A percentile compares a stretch with the other conserved stretches of the same genome.
Conservation (phyloP, 345 rosid species). For the Diplotaxis tenuifolia region DNA sequence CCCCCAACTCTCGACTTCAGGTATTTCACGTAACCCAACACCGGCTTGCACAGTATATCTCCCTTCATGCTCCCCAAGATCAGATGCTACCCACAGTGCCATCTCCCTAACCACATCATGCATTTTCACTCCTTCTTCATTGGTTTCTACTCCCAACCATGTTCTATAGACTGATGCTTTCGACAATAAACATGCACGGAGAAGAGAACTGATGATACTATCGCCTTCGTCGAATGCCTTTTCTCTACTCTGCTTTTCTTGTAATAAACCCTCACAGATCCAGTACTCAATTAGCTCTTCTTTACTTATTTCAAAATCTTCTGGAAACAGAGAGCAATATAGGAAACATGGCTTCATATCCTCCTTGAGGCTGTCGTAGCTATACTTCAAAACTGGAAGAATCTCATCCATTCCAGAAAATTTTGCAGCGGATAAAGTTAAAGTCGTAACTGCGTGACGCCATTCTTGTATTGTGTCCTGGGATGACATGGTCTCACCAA, state of each 20-base stretch:
- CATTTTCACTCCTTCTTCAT: neutral
- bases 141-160: too few relatives aligned
- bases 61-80: neutral
- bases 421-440: neutral
- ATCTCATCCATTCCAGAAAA: neutral
- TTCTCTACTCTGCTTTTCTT: neutral
- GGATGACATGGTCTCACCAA: neutral
- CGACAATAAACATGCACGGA: neutral
- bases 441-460: neutral
- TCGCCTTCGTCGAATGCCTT: constrained; percentile 14
- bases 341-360: neutral
- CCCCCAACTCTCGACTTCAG: neutral
- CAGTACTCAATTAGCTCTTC: neutral
- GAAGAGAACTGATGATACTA: constrained; percentile 24
- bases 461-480: neutral
- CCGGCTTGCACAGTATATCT: neutral
- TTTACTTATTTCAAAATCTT: neutral
- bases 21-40: neutral
- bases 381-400: neutral
- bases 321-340: neutral
- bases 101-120: constrained; percentile 11
- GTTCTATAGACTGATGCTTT: neutral
- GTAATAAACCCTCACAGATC: neutral
- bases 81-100: neutral
- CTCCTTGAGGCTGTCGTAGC: neutral